phyloP scores from a whole-genome alignment of 2,329 filamentous ascomycete genomes.

The Paecilomyces fulvus region DNA sequence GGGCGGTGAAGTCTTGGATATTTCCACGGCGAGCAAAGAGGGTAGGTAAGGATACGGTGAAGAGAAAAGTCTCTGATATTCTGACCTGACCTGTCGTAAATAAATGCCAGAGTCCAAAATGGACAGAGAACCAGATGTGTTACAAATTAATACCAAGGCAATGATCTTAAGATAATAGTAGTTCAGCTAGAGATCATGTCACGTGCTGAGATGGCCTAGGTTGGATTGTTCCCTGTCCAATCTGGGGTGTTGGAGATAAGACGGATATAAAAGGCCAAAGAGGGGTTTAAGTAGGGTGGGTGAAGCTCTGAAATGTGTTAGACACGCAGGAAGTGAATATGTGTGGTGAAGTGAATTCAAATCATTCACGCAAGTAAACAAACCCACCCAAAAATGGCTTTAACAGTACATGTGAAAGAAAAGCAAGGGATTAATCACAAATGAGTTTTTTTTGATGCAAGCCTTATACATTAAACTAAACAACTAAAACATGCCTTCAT shows the following conservation, averaged over 20 bases:
- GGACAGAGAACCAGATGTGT: too few species aligned
- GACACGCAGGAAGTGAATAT: not conserved
- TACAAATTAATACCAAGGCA: too few species aligned
- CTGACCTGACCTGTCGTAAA: too few species aligned
- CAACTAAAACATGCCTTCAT: not conserved
- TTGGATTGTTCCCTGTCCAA: not conserved
- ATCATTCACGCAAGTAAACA: not conserved
- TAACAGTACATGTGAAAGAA: not conserved
- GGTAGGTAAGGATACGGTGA: too few species aligned
- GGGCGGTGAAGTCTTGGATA: too few species aligned
- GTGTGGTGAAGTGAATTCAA: not conserved
- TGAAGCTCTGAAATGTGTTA: not conserved
- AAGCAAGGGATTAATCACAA: not conserved
- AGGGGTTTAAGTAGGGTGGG: not conserved
- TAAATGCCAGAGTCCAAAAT: too few species aligned
- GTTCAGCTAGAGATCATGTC: not conserved
- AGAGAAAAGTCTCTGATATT: too few species aligned
- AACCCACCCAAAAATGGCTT: not conserved
- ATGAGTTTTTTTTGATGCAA: not conserved
- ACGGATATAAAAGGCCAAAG: not conserved
- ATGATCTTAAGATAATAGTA: too few species aligned
- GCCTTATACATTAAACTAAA: not conserved
- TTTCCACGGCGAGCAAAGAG: too few species aligned
- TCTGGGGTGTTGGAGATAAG: not conserved
- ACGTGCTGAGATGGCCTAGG: too few species aligned